phyloP scores from a whole-genome alignment of 768 basidiomycete genomes.

The Phanerodontia chrysosporium region DNA sequence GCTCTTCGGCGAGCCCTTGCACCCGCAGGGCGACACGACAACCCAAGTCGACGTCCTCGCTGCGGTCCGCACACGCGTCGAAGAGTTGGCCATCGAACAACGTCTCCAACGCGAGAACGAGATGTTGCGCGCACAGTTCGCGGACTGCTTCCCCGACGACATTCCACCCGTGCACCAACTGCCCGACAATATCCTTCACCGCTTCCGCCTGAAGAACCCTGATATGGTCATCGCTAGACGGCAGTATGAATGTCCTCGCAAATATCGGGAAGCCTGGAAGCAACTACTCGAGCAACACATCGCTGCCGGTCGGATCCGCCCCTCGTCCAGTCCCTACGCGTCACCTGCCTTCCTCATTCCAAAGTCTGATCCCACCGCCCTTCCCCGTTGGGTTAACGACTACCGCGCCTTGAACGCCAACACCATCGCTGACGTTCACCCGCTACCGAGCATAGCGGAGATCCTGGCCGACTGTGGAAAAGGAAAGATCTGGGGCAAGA shows the following conservation, averaged over 20 bases:
- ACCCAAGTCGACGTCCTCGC: no score
- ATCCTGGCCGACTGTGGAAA: conserved; percentile 27
- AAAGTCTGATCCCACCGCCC: conserved; percentile 25
- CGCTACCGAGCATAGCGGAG: conserved; percentile 15
- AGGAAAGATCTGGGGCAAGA: no score
- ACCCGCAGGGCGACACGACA: no score
- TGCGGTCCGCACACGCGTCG: no score
- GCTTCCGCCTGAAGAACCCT: conserved; percentile 14
- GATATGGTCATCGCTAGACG: conserved; percentile 16
- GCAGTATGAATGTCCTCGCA: conserved; percentile 29
- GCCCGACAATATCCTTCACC: conserved; percentile 15
- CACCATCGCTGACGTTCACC: conserved; percentile 14
- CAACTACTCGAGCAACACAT: conserved; percentile 31
- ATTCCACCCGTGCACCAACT: conserved; percentile 19
- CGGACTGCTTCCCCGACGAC: conserved; percentile 17
- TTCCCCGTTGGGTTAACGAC: conserved; percentile 21
- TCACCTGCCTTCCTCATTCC: conserved; percentile 29
- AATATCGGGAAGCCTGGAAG: conserved; percentile 31
- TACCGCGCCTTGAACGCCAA: conserved; percentile 16
- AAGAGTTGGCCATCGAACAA: no score
- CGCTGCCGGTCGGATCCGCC: conserved; percentile 25
- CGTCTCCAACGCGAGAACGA: not conserved
- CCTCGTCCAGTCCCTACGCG: not conserved
- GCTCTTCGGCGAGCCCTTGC: no score
- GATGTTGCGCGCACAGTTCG: not conserved